Evolutionary conservation across 75 land plant species (phyloP).

Genomic region (Selaginella tamariscina): DNA sequence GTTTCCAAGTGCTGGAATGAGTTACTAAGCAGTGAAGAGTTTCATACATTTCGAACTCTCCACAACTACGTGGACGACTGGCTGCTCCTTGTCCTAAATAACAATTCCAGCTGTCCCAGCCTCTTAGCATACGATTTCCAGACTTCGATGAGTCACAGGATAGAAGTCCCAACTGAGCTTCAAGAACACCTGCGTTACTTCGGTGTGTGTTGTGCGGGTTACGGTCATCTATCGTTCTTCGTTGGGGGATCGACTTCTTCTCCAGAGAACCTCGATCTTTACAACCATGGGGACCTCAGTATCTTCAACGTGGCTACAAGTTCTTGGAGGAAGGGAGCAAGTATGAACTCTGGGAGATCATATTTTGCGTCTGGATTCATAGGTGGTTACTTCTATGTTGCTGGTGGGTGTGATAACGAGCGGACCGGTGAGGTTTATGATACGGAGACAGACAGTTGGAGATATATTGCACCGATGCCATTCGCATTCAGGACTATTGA

Average conservation of each 20-base stretch:
- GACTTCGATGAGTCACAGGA: neutral
- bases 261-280: neutral
- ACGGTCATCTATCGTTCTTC: neutral
- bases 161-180: neutral
- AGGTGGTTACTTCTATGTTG: neutral
- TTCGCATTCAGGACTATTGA: neutral
- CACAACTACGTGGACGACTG: neutral
- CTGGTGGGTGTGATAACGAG: neutral
- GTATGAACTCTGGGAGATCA: neutral
- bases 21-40: neutral
- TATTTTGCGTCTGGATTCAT: neutral
- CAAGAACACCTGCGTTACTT: neutral
- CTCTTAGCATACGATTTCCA: neutral
- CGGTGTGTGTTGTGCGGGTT: neutral
- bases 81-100: neutral
- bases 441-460: neutral
- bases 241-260: neutral
- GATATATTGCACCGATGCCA: neutral
- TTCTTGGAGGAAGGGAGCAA: neutral
- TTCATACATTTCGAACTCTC: neutral
- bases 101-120: neutral
- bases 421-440: neutral
- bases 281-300: neutral
- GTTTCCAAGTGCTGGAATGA: neutral
- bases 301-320: neutral